Base-by-base conservation (phyloP, 495 filamentous ascomycete species). In the Lindgomyces ingoldianus region DNA sequence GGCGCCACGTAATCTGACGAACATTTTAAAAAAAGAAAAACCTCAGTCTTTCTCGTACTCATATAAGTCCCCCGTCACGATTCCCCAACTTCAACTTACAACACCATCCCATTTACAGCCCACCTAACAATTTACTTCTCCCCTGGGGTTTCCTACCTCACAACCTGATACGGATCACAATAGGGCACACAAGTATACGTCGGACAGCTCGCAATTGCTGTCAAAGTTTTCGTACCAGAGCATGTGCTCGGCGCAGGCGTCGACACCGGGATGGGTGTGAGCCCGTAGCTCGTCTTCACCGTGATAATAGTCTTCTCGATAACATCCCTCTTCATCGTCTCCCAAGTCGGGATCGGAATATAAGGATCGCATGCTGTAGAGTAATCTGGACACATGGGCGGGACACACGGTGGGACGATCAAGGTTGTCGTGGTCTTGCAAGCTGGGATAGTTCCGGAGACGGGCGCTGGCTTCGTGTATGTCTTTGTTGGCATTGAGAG, bases 101-200 rank as follows among this genome's bases (percentile, higher is more conserved):
- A 14, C 33, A 39, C 14, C 33, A 6, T 39, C 33, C 33, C 33
- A n/a, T n/a, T n/a, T n/a, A n/a, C n/a, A n/a, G n/a, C n/a, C n/a
- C n/a, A n/a, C n/a, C n/a, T 45, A 2, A 36, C 24, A 59, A 27
- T 42, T 36, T 48, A 6, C 24, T 48, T 6, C 25, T 27, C 21
- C 44, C 25, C 33, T 41, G n/a, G n/a, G n/a, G n/a, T n/a, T n/a
- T n/a, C n/a, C 21, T 57, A 50, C 25, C 51, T 10, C 24, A 63
- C 51, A 48, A 57, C 60, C 50, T 55, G 50, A 22, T 12, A 6
- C 27, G 48, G 14, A 48, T 63, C 49, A 48, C 51, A 48, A 22
- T 29, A 64, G 44, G 62, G 54, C 53, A 57, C 51, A 54, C 62
- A 65, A 42, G 62, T 59, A 21, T 58, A 65, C 25, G 62, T 65